phyloP scores from a whole-genome alignment of 371 early-diverging fungal genomes.

The Funneliformis caledonium region DNA sequence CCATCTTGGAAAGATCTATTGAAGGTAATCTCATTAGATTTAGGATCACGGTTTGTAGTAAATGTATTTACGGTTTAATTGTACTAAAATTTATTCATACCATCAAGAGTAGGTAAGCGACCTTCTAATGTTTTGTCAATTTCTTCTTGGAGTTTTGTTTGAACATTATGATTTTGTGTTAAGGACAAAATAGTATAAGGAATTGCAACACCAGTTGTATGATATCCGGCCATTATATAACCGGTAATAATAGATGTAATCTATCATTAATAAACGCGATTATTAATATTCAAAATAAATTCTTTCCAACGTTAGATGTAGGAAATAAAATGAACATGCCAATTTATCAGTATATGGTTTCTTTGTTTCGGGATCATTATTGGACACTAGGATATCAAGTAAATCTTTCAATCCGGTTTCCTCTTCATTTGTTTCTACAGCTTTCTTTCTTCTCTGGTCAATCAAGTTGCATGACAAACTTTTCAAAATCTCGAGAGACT shows the following conservation, averaged over 20 bases:
- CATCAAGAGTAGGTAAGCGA: constrained; percentile 14
- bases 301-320: neutral
- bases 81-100: neutral
- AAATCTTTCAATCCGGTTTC: neutral
- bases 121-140: constrained; percentile 16
- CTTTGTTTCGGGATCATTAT: constrained; percentile 18
- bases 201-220: constrained; percentile 18
- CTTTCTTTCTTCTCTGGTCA: neutral
- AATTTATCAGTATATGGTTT: constrained; percentile 20
- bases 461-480: neutral
- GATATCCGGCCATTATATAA: constrained; percentile 21
- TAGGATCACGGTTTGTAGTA: neutral
- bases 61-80: neutral
- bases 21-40: neutral
- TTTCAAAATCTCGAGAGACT: neutral
- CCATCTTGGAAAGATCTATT: constrained; percentile 14
- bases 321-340: neutral
- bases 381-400: constrained; percentile 5
- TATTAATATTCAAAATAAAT: neutral
- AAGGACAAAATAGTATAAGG: constrained; percentile 6
- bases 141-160: constrained; percentile 28
- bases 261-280: neutral
- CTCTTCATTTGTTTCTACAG: neutral
- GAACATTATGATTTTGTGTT: constrained; percentile 10
- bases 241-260: neutral